Evolutionary conservation across 2,329 filamentous ascomycete genomes (phyloP).

Genomic region (Cordyceps sp.): DNA sequence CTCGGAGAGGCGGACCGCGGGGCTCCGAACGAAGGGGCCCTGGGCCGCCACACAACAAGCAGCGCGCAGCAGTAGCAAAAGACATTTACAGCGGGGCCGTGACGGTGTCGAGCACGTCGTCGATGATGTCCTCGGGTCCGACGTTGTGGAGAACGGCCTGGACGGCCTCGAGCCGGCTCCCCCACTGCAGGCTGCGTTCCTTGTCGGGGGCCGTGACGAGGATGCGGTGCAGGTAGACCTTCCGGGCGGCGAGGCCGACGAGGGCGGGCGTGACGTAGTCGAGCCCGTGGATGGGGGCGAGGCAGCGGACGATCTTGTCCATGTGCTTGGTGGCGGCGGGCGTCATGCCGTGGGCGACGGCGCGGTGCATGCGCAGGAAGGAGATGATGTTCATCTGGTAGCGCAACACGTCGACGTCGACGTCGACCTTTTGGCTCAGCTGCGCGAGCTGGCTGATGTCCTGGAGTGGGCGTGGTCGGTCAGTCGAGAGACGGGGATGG

Average conservation of each 20-base stretch:
- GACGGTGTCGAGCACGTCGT: slow-evolving; percentile 44
- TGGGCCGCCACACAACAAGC: neutral
- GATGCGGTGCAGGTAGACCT: slow-evolving; percentile 79
- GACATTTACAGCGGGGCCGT: slow-evolving; percentile 25
- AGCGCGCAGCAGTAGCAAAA: neutral
- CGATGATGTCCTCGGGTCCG: slow-evolving; percentile 44
- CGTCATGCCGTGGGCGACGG: slow-evolving; percentile 62
- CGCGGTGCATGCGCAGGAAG: slow-evolving; percentile 77
- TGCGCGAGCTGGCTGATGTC: slow-evolving; percentile 44
- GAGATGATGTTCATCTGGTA: slow-evolving; percentile 81
- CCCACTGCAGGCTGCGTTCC: slow-evolving; percentile 87
- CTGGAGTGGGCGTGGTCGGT: slow-evolving; percentile 14
- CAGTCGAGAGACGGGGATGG: too few relatives aligned
- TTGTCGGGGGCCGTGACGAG: slow-evolving; percentile 48
- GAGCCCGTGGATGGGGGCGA: slow-evolving; percentile 69
- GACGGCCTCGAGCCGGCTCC: slow-evolving; percentile 59
- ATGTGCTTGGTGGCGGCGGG: slow-evolving; percentile 68
- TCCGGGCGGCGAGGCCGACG: slow-evolving; percentile 64
- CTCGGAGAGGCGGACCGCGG: too few relatives aligned
- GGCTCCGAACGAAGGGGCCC: too few relatives aligned
- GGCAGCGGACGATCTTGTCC: slow-evolving; percentile 46
- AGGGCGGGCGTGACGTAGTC: slow-evolving; percentile 73
- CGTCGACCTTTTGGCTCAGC: slow-evolving; percentile 38
- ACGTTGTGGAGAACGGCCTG: slow-evolving; percentile 45
- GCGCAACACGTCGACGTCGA: slow-evolving; percentile 62